Base-by-base conservation (phyloP, 1,284 basidiomycete genomes). In the Boletus hoseneyae region DNA sequence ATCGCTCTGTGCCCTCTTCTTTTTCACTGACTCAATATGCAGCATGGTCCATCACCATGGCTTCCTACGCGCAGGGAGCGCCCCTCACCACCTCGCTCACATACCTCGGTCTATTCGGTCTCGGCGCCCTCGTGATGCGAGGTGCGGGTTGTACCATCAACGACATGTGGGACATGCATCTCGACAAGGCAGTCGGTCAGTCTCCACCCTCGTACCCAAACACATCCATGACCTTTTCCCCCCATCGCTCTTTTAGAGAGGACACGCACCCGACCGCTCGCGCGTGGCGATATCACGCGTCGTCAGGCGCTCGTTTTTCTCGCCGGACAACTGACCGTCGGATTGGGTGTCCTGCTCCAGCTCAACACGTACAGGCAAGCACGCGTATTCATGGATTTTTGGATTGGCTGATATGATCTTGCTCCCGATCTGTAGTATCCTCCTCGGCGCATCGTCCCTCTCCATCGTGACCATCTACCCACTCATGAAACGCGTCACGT, bases 91-190 rank as follows among this genome's bases (percentile, higher is more conserved):
- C 77, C 0, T 87, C 91, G 9, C 62, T 91, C 50, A 85, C 80
- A 21, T 95, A 93, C 62, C 73, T 92, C 34, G 73, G 79, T 23
- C 75, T 99, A 0, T 99, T 99, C 63, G 95, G 90, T 1, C 70
- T 88, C 4, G 97, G 97, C 0, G 93, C 97, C 0, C 63, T 97
- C 38, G 79, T 99, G 48, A 99, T 99, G 97, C 85, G 97, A 16
- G 94, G 97, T 7, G 97, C 97, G 6, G 97, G 97, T 6, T 99
- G 97, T 67, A 98, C 93, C 0, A 97, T 99, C 63, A 99, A 99
- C 66, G 97, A 99, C 66, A 88, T 99, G 85, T 99, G 97, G 95
- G 97, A 99, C 67, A 78, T 79, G 56, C 82, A 91, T 59, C 80
- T 97, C 51, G 97, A 99, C 73, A 85, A 83, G 62, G 83, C 87